Evolutionary conservation across 176 grass and related monocot species (phyloP).

Genomic region (Cymbopogon citratus): DNA sequence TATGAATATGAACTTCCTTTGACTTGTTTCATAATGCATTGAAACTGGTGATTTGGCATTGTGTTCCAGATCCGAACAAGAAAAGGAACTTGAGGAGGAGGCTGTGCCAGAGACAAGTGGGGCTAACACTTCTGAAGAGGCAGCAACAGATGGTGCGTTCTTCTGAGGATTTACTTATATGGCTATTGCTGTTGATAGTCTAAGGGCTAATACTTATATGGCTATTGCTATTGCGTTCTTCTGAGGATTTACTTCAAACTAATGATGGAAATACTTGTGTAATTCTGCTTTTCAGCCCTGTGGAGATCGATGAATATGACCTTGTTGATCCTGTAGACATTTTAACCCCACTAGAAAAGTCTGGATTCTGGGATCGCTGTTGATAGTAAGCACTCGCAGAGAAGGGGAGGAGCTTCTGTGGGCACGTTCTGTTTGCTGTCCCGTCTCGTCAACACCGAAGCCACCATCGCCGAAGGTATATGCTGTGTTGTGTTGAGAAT

Average conservation of each 20-base stretch:
- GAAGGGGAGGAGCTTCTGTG: too few species aligned
- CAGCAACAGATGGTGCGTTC: slow-evolving; percentile 52
- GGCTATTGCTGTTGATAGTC: slow-evolving; percentile 12
- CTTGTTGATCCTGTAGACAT: slow-evolving; percentile 99
- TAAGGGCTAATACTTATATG: too few species aligned
- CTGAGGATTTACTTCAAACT: too few species aligned
- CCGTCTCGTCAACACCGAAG: too few species aligned
- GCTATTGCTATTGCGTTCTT: too few species aligned
- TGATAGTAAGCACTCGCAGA: too few species aligned
- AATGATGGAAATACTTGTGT: background rate
- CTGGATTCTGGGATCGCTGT: slow-evolving; percentile 98
- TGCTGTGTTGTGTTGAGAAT: too few species aligned
- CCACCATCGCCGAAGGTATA: too few species aligned
- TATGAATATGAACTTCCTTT: background rate
- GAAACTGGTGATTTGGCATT: slow-evolving; percentile 11
- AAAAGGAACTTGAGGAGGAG: slow-evolving; percentile 91
- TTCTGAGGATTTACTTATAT: slow-evolving; percentile 7
- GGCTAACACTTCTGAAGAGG: slow-evolving; percentile 57
- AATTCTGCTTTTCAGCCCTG: slow-evolving; percentile 50
- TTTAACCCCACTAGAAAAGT: slow-evolving; percentile 88
- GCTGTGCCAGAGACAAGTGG: slow-evolving; percentile 53
- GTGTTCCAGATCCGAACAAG: slow-evolving; percentile 88
- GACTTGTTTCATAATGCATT: background rate
- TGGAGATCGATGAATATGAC: slow-evolving; percentile 97
- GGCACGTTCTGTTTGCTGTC: too few species aligned